These are phyloP conservation scores for Tylopilus cervinicoccineus DNA, from an alignment of 768 basidiomycete species.

Conservation along the genomic window DNA sequence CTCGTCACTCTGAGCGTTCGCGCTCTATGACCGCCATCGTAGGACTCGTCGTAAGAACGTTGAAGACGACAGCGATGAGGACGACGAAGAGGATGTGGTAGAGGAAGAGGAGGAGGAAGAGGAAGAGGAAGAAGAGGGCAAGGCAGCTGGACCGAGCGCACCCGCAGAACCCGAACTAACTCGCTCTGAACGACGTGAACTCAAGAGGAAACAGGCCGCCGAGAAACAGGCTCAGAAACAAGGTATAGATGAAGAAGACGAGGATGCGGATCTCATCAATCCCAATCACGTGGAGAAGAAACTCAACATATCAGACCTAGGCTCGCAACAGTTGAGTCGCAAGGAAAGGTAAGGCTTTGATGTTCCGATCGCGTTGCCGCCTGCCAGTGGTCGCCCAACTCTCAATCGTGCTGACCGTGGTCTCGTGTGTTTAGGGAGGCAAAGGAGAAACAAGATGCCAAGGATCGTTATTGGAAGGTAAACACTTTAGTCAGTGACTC, in stretches of 20 bases:
- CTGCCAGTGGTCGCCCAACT: background rate
- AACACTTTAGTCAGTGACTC: slow-evolving; percentile 8
- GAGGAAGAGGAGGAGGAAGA: slow-evolving; percentile 42
- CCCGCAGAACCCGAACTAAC: slow-evolving; percentile 52
- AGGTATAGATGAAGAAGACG: slow-evolving; percentile 46
- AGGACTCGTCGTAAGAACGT: slow-evolving; percentile 25
- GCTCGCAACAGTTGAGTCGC: slow-evolving; percentile 57
- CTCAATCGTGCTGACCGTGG: background rate
- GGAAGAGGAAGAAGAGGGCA: slow-evolving; percentile 39
- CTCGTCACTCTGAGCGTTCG: slow-evolving; percentile 10
- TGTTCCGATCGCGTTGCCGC: background rate
- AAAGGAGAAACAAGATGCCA: slow-evolving; percentile 88
- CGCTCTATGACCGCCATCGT: slow-evolving; percentile 7
- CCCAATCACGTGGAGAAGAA: slow-evolving; percentile 76
- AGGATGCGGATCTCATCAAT: slow-evolving; percentile 72
- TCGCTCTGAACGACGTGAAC: slow-evolving; percentile 30
- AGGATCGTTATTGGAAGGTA: slow-evolving; percentile 87
- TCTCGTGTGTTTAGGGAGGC: slow-evolving; percentile 59
- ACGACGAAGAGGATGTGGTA: slow-evolving; percentile 35
- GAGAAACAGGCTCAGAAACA: slow-evolving; percentile 37
- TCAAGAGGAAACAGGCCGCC: slow-evolving; percentile 68
- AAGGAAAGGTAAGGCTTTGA: slow-evolving; percentile 53
- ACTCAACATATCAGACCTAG: slow-evolving; percentile 73
- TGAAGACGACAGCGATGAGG: slow-evolving; percentile 37
- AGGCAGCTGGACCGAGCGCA: slow-evolving; percentile 27